Base-by-base conservation (phyloP, 805 yeast species). In the Lipomyces yamadae region DNA sequence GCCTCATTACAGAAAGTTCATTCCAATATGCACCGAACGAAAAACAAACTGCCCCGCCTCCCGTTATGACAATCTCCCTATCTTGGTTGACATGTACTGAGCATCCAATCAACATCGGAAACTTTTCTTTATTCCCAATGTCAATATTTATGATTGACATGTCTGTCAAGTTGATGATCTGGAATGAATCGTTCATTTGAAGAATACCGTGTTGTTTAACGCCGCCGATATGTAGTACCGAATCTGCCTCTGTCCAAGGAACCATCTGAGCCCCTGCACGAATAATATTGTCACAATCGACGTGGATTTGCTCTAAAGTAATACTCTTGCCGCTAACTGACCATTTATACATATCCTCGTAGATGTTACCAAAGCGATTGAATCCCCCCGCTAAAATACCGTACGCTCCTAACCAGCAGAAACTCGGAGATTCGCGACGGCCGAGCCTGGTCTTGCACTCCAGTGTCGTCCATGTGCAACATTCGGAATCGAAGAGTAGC, bases 31-130 rank as follows among this genome's bases (percentile, higher is more conserved):
- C 80, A 0, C 96, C 96, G 78, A 90, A 91, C 0, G 93, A 89
- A 70, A 88, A 90, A 74, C 96, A 90, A 0, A 90, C 91, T 0
- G 90, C 93, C 2, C 96, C 96, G 2, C 96, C 92, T 34, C 92
- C 92, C 3, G 82, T 78, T 0, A 89, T 55, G 1, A 85, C 29
- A 1, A 88, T 55, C 24, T 77, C 75, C n/a, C 75, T 70, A 0
- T 74, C 55, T 64, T 56, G 5, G 76, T 60, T 4, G 71, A 70
- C 65, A 8, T 52, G 50, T 61, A 69, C 10, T 7, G 52, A 33
- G n/a, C 57, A 62, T 7, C 71, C 70, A 11, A 67, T 55, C 34
- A 70, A 62, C 65, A 70, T 56, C 13, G 73, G 73, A 29, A 50
- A 50, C n/a, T 63, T 33, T 5, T 32, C 39, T 13, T 48, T 13